Base-by-base conservation (phyloP, 257 asterid species). In the Ballota nigra region DNA sequence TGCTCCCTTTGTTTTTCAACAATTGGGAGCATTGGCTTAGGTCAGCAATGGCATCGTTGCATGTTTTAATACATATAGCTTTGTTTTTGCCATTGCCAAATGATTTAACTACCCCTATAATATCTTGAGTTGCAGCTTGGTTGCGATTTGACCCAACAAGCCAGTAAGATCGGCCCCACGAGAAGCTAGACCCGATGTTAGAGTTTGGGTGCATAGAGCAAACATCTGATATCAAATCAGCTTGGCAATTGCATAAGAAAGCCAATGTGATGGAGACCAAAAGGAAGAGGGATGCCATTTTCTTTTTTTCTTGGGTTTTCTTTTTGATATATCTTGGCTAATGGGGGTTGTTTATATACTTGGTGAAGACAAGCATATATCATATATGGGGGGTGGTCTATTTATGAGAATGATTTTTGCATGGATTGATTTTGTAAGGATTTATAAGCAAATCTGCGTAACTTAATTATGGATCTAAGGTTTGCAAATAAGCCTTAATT, bases 51-150 rank as follows among this genome's bases (percentile, higher is more conserved):
- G 85, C 43, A 3, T 79, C 69, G 0, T 19, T n/a, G 33, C 65
- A 78, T 8, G 69, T 56, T 40, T 72, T 77, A 10, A 65, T 7
- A 53, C 95, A 86, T 0, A 75, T 6, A 0, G 28, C 20, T 40
- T 56, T 72, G 3, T 20, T 53, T 51, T 51, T 68, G 4, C 10
- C 0, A 0, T 51, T 68, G 4, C 12, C 0, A 0, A 49, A n/a
- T 0, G 79, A 23, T 3, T 67, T 73, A 0, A 75, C 73, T 0
- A 43, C 22, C 0, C 0, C 2, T 12, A 36, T 15, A 23, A 72
- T 22, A 10, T 23, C 57, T 0, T 12, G 45, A 0, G 68, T 36
- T 8, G 53, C 76, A 22, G 19, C 0, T 67, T 29, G 6, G 78
- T 12, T 0, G 78, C 15, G 11, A 77, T 62, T 11, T 38, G 19